Conservation (phyloP, 2,329 filamentous ascomycete species). For the Talaromyces sp. region DNA sequence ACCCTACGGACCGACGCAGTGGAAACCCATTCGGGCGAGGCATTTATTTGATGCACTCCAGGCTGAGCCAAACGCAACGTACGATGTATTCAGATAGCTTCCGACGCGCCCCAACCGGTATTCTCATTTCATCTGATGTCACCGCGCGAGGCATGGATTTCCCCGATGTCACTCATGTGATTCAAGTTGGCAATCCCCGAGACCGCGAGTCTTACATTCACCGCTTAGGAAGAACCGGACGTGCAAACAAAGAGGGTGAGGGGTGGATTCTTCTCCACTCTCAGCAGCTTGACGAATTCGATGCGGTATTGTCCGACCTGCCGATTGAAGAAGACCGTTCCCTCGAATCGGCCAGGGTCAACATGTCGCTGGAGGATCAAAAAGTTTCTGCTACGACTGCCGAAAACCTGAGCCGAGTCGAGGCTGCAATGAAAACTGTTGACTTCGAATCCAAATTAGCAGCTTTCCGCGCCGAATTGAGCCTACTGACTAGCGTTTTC, state of each 20-base stretch:
- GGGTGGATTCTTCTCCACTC: constrained; percentile 55
- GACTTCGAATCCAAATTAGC: constrained; percentile 20
- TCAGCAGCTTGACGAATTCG: constrained; percentile 45
- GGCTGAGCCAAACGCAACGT: constrained; percentile 63
- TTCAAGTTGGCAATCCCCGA: constrained; percentile 62
- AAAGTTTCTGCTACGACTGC: constrained; percentile 10
- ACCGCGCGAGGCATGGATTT: constrained; percentile 81
- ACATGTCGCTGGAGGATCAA: constrained; percentile 26
- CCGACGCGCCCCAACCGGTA: constrained; percentile 54
- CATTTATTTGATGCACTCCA: constrained; percentile 67
- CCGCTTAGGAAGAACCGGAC: constrained; percentile 68
- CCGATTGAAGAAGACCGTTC: constrained; percentile 45
- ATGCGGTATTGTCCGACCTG: constrained; percentile 48
- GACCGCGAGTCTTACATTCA: constrained; percentile 70
- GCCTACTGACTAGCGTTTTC: constrained; percentile 18
- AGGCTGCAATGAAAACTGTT: constrained; percentile 29
- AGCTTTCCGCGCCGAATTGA: constrained; percentile 25
- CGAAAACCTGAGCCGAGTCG: constrained; percentile 14
- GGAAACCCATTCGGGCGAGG: constrained; percentile 25
- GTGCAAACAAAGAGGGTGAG: constrained; percentile 58
- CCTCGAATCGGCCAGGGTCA: constrained; percentile 31
- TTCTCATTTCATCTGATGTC: constrained; percentile 74
- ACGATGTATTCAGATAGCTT: constrained; percentile 68
- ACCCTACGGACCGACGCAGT: constrained; percentile 24
- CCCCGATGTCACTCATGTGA: constrained; percentile 71